These are phyloP conservation scores for Iris pallida DNA, from an alignment of 116 monocot species.

Conservation along the genomic window DNA sequence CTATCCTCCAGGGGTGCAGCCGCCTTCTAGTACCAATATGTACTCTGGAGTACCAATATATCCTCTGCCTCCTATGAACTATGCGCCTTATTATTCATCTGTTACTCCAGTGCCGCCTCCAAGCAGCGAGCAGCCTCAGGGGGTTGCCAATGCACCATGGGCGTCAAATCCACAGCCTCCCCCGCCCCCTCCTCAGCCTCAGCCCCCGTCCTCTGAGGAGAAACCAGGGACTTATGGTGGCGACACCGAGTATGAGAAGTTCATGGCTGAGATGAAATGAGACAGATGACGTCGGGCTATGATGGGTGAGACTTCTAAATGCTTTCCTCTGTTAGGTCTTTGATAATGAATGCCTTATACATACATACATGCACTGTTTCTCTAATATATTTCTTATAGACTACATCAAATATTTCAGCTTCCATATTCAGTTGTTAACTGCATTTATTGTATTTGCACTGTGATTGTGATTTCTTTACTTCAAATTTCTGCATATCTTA, in stretches of 20 bases:
- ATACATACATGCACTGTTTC: background rate
- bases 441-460: background rate
- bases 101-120: constrained; percentile 33
- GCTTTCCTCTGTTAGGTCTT: background rate
- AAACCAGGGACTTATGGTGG: constrained; percentile 32
- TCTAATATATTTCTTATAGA: background rate
- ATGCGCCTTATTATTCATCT: constrained; percentile 57
- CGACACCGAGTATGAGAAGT: constrained; percentile 82
- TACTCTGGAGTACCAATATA: constrained; percentile 30
- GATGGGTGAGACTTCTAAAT: constrained; percentile 17
- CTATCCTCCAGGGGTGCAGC: constrained; percentile 47
- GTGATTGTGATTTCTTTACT: background rate
- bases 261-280: constrained; percentile 93
- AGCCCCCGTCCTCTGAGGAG: constrained; percentile 26
- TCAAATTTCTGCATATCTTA: background rate
- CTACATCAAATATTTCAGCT: background rate
- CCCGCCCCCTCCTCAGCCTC: constrained; percentile 20
- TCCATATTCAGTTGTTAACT: too few relatives aligned
- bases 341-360: background rate
- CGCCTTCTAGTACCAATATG: constrained; percentile 13
- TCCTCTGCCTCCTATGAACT: constrained; percentile 44
- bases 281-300: background rate
- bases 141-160: constrained; percentile 58
- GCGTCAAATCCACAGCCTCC: constrained; percentile 31
- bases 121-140: constrained; percentile 35